Evolutionary conservation across 106 monocot species (phyloP), one percentile per base, ranked within the genome.

Genomic region (Dendrobium huoshanense): DNA sequence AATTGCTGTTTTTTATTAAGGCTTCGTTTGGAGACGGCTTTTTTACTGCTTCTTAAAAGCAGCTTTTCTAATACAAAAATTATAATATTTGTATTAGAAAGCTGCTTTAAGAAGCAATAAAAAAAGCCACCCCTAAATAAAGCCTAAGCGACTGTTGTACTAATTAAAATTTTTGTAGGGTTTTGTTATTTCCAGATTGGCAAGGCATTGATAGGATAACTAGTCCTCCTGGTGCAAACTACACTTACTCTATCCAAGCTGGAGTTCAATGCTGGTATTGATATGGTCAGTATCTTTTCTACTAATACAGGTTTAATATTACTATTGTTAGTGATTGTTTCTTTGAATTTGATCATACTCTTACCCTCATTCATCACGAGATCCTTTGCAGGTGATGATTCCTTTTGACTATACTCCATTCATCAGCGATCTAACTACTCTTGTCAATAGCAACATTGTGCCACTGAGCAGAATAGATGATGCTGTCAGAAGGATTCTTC

Each of bases 111-210:
- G 0, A 27, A 27, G 27, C 27, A 27, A 27, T 0, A 27, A 27
- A 27, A 27, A 27, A 27, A 27, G 27, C 27, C 27, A 0, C 27
- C 27, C 27, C 27, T n/a, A 27, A 27, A 27, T 0, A 0, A 27
- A 27, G 27, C 27, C 67, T 31, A 37, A 37, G 37, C 2, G 59
- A 61, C 4, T 19, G 59, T 27, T 67, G 25, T 29, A 27, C n/a
- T 67, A 7, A 7, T 0, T 67, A 67, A 67, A 68, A 61, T 61
- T 3, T 65, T n/a, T 68, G 10, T 82, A 95, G 94, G 94, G 94
- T 17, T 95, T 95, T 64, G 92, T 95, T n/a, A 95, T 95, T 25
- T 87, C 94, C 94, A 16, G 94, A 95, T 58, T 92, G 92, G 90
- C 42, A 85, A 65, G 94, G 92, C 0, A 80, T 92, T 79, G 92